Evolutionary conservation across 371 early-diverging fungal species (phyloP), one percentile per base, ranked within the genome.

Genomic region (Rhizopus delemar): DNA sequence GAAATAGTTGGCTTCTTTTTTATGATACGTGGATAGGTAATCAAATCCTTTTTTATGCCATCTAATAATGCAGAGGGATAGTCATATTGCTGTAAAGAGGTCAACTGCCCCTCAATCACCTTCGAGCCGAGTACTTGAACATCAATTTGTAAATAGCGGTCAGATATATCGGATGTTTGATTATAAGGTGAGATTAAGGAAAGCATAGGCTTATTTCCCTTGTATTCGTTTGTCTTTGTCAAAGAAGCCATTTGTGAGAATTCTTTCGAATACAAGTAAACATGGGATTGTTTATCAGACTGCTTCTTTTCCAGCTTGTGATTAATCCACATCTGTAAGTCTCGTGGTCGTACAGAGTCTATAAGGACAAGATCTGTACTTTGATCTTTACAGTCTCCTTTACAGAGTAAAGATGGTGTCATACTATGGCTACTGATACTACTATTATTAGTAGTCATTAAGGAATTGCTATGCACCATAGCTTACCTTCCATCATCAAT

Each of bases 121-220:
- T 63, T 65, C 2, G 72, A 72, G 7, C 68, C 66, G 32, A 72
- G 69, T 13, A 72, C 68, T 41, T 72, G 63, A 43, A 72, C 72
- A 45, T 72, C 72, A 41, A 72, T 72, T 36, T 72, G 72, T 12
- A 72, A 57, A 48, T 65, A 72, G 5, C 52, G 33, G 33, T 60
- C 57, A 29, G 34, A 39, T 53, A 43, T 43, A 13, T 32, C 32
- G n/a, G 49, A 3, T 7, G 49, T 31, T 8, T 28, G 32, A 13
- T 48, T 48, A 28, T 13, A 58, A 2, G 70, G 70, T 5, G 70
- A 70, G 15, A 70, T 60, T 8, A 70, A 38, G 13, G 70, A 70
- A 8, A 68, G 49, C 39, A 66, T 16, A 22, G 59, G 59, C 34
- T 48, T 12, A 13, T 11, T 41, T 32, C 31, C 13, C 11, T 15